These are phyloP conservation scores for Citrus medica DNA, from an alignment of 345 rosid species.

Conservation along the genomic window DNA sequence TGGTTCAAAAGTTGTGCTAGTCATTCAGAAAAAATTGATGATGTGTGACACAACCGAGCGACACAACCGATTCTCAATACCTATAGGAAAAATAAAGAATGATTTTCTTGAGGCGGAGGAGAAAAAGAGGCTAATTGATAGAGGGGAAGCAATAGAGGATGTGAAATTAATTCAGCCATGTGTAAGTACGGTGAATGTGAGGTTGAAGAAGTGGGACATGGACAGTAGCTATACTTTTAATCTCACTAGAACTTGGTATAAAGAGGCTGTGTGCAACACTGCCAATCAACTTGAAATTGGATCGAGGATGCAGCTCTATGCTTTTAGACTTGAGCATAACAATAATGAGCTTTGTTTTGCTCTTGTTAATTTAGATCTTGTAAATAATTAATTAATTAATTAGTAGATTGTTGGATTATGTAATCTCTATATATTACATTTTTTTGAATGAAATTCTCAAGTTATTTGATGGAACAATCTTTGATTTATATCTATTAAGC, in stretches of 20 bases:
- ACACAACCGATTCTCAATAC: not conserved
- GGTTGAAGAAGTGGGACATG: not conserved
- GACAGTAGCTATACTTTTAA: not conserved
- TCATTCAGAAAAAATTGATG: not conserved
- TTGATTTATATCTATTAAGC: no score
- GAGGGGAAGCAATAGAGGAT: not conserved
- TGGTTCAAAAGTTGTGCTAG: not conserved
- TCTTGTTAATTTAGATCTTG: not conserved
- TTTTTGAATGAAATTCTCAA: no score
- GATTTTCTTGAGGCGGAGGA: not conserved
- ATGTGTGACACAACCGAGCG: not conserved
- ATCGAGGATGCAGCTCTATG: not conserved
- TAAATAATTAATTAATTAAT: no score
- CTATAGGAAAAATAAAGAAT: not conserved
- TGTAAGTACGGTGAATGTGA: not conserved
- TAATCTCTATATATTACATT: no score
- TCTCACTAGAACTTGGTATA: not conserved
- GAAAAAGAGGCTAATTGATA: not conserved
- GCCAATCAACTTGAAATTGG: not conserved
- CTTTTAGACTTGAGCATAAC: not conserved
- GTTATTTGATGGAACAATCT: no score
- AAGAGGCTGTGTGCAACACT: not conserved
- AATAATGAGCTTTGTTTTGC: not conserved
- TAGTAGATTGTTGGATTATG: no score
- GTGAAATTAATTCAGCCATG: not conserved